phyloP scores from a whole-genome alignment of 1,139 yeast species.

The Hemisphaericaspora xylofermentans region DNA sequence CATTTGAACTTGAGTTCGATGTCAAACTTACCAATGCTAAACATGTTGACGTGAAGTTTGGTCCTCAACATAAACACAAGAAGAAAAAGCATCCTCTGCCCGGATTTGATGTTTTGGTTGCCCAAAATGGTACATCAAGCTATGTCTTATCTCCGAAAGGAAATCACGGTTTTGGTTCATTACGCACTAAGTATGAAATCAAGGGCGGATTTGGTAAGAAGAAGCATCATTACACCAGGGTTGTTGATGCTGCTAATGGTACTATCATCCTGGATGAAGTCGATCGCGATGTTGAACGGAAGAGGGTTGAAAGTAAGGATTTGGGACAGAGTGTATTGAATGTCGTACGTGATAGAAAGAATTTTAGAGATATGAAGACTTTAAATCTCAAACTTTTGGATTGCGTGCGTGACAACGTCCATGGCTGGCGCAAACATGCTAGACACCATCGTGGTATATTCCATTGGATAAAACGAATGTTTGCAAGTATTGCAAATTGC shows the following conservation, averaged over 20 bases:
- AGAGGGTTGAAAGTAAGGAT: neutral
- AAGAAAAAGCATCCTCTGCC: neutral
- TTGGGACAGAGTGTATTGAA: slow-evolving; percentile 1
- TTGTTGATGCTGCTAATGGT: slow-evolving; percentile 43
- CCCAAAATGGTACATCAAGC: slow-evolving; percentile 48
- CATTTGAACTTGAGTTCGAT: slow-evolving; percentile 20
- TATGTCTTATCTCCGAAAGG: slow-evolving; percentile 47
- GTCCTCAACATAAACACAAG: slow-evolving; percentile 8
- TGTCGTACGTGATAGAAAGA: neutral
- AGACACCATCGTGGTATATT: no score
- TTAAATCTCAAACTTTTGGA: neutral
- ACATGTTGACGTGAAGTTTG: slow-evolving; percentile 16
- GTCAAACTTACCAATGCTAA: slow-evolving; percentile 18
- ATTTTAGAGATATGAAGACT: neutral
- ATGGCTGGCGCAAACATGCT: neutral
- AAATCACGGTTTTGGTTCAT: slow-evolving; percentile 50
- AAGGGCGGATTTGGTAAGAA: slow-evolving; percentile 19
- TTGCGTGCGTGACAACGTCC: neutral
- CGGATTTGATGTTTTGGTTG: slow-evolving; percentile 15
- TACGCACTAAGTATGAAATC: slow-evolving; percentile 37
- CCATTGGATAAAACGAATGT: neutral
- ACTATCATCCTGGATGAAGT: slow-evolving; percentile 27
- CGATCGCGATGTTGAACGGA: neutral
- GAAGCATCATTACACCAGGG: slow-evolving; percentile 36
- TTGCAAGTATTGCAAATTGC: neutral